Conservation (phyloP, 2,329 filamentous ascomycete species). For the Diaporthe australafricana region DNA sequence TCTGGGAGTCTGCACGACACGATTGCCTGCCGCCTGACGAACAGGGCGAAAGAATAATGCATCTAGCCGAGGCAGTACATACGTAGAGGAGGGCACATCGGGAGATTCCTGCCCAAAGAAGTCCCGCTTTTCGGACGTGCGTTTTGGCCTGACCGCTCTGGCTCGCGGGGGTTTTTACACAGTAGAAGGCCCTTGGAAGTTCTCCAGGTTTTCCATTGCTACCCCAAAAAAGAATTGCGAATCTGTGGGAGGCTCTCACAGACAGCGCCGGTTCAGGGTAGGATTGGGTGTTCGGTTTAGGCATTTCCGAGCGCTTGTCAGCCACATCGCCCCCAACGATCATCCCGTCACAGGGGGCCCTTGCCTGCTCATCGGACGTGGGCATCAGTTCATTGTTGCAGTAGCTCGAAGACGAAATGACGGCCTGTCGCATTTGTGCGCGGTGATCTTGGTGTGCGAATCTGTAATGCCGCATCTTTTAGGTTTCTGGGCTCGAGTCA, state of each 20-base stretch:
- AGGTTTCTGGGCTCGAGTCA: constrained; percentile 15
- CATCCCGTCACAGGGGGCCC: background rate
- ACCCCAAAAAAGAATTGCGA: constrained; percentile 1
- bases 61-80: no score
- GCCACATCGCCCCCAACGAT: background rate
- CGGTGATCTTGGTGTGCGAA: constrained; percentile 1
- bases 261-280: no score
- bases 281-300: constrained; percentile 9
- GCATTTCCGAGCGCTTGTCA: background rate
- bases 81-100: background rate
- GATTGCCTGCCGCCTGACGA: background rate
- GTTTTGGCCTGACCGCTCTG: background rate
- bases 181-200: background rate
- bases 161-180: background rate
- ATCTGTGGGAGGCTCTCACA: background rate
- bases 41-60: background rate
- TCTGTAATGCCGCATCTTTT: background rate
- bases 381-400: constrained; percentile 25
- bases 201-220: constrained; percentile 17
- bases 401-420: background rate
- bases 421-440: background rate
- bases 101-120: background rate
- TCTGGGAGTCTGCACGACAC: background rate
- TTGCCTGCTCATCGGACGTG: background rate
- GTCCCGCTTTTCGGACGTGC: background rate